These are phyloP conservation scores for Trypanosoma caninum DNA, from an alignment of 208 protist species.

Conservation along the genomic window DNA sequence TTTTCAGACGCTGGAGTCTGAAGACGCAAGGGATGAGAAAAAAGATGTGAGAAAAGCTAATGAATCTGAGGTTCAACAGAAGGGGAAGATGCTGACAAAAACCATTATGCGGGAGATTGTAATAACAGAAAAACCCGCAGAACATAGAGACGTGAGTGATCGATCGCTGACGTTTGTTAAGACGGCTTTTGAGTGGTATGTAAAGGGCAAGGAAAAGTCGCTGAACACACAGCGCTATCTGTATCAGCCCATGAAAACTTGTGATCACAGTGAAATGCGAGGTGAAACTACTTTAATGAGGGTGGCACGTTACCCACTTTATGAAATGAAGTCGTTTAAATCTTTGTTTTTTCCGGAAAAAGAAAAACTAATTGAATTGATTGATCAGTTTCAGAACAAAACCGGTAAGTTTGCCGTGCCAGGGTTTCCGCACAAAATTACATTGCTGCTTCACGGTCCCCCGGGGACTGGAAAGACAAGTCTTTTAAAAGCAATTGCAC, in stretches of 20 bases:
- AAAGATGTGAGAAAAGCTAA: not conserved
- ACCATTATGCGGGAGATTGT: conserved; percentile 17
- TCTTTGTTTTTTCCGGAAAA: conserved; percentile 91
- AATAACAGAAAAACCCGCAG: not conserved
- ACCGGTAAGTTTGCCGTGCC: conserved; percentile 84
- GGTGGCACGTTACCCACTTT: conserved; percentile 72
- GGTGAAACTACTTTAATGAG: conserved; percentile 18
- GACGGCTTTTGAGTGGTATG: conserved; percentile 49
- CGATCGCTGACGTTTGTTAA: conserved; percentile 23
- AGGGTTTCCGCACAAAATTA: conserved; percentile 84
- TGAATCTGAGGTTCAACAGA: not conserved
- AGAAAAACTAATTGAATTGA: conserved; percentile 62
- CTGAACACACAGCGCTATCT: conserved; percentile 49
- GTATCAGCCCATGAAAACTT: conserved; percentile 48
- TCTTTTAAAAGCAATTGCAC: conserved; percentile 87
- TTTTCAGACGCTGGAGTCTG: not conserved
- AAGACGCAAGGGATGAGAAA: conserved; percentile 2
- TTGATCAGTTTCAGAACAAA: conserved; percentile 76
- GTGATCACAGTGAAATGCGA: not conserved
- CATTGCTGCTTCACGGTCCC: conserved; percentile 91
- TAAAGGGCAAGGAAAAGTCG: conserved; percentile 23
- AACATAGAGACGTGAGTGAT: conserved; percentile 7
- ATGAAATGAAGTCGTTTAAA: conserved; percentile 81
- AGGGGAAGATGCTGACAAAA: not conserved
- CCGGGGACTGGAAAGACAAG: conserved; percentile 95